Conservation (phyloP, 371 early-diverging fungal species). For the Syncephalastrum racemosum region DNA sequence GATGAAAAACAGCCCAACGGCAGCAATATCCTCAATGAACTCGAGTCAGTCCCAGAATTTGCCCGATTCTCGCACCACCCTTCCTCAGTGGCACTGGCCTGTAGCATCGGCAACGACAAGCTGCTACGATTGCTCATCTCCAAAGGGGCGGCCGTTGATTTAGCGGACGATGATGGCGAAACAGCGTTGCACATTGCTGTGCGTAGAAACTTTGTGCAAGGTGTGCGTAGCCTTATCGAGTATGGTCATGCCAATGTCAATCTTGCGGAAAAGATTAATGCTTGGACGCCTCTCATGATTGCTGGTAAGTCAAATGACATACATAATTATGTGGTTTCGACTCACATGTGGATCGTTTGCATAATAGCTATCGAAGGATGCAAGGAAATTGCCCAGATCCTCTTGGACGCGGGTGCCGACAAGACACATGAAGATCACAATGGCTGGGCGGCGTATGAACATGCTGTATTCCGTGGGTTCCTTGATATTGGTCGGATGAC, state of each 20-base stretch:
- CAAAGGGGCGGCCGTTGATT: conserved; percentile 53
- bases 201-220: conserved; percentile 52
- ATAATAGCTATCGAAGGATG: conserved; percentile 59
- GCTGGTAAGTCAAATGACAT: conserved; percentile 39
- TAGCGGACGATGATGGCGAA: conserved; percentile 67
- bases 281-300: conserved; percentile 67
- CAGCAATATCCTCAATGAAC: conserved; percentile 1
- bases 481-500: conserved; percentile 51
- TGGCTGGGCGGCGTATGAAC: conserved; percentile 71
- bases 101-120: conserved; percentile 51
- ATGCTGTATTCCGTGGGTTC: conserved; percentile 67
- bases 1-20: conserved; percentile 1
- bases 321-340: neutral
- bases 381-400: conserved; percentile 42
- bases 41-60: conserved; percentile 34
- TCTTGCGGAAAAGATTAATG: conserved; percentile 46
- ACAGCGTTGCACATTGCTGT: conserved; percentile 62
- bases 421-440: conserved; percentile 45
- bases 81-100: conserved; percentile 59
- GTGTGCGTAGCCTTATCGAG: conserved; percentile 50
- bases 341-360: too few species aligned
- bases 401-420: conserved; percentile 60
- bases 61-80: conserved; percentile 38
- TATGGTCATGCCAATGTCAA: conserved; percentile 39
- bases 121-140: conserved; percentile 50